Evolutionary conservation across 176 grass and related monocot genomes (phyloP).

Genomic region (Hsuehochloa calcarea): DNA sequence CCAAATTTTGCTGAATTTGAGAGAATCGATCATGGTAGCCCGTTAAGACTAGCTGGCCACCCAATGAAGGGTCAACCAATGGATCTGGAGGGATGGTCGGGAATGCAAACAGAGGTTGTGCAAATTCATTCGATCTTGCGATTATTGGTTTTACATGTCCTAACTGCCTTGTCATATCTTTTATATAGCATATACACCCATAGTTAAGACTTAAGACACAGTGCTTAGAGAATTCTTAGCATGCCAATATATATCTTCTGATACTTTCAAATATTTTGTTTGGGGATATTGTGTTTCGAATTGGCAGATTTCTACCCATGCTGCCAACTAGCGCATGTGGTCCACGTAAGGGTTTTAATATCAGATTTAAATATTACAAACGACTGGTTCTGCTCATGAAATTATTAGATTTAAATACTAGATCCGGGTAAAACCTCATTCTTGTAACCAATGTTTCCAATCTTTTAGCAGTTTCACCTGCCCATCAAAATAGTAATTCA

Average conservation of each 20-base stretch:
- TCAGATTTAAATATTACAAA: not conserved
- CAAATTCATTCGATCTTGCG: slow-evolving; percentile 22
- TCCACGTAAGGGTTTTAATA: not conserved
- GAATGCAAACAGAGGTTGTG: slow-evolving; percentile 76
- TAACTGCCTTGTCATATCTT: slow-evolving; percentile 13
- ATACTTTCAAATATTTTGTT: not conserved
- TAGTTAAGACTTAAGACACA: not conserved
- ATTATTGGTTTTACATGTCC: slow-evolving; percentile 14
- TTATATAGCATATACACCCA: not conserved
- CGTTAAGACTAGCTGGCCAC: slow-evolving; percentile 64
- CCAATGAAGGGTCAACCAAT: slow-evolving; percentile 68
- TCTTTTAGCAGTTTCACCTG: not conserved
- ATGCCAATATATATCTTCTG: not conserved
- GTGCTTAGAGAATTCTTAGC: not conserved
- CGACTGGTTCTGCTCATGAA: not conserved
- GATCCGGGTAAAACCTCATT: not conserved
- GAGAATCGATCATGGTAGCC: slow-evolving; percentile 68
- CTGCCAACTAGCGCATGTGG: not conserved
- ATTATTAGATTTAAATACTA: slow-evolving; percentile 10
- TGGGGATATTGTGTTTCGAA: not conserved
- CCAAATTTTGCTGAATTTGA: slow-evolving; percentile 79
- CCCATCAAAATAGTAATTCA: not conserved
- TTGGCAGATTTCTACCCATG: not conserved
- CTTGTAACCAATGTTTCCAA: not conserved
- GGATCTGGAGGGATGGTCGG: slow-evolving; percentile 77